Conservation (phyloP, 495 filamentous ascomycete species). For the Lichenothelia convexa region DNA sequence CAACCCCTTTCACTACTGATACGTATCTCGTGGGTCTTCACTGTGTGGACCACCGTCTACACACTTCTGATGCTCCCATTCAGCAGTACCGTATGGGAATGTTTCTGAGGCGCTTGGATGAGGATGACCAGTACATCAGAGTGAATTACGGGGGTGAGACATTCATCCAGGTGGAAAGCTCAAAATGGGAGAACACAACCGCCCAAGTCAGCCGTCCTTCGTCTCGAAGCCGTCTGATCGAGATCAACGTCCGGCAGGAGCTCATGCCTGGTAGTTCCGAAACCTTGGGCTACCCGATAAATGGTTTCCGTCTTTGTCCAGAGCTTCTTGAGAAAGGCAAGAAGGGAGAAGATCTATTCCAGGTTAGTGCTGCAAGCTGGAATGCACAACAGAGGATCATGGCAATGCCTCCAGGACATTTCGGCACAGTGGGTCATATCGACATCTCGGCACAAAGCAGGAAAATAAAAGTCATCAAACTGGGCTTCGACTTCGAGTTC, state of each 20-base stretch:
- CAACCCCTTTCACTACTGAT: not conserved
- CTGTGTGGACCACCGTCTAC: too few relatives aligned
- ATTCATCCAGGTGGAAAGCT: not conserved
- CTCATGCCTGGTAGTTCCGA: not conserved
- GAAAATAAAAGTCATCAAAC: not conserved
- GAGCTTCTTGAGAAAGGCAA: not conserved
- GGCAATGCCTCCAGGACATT: not conserved
- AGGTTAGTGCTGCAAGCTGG: not conserved
- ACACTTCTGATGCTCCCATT: too few relatives aligned
- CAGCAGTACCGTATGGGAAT: conserved; percentile 7
- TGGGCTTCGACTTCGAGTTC: not conserved
- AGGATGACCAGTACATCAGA: not conserved
- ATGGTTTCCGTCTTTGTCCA: not conserved
- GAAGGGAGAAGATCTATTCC: not conserved
- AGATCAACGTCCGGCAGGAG: not conserved
- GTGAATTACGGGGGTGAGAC: not conserved
- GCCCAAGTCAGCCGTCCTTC: not conserved
- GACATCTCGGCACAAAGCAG: not conserved
- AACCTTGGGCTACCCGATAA: not conserved
- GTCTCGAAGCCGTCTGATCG: not conserved
- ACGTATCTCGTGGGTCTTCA: conserved; percentile 1
- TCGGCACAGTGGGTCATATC: not conserved
- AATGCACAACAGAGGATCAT: not conserved
- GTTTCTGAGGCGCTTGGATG: not conserved
- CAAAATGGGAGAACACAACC: not conserved